These are phyloP conservation scores for Cymbidium sinense DNA, from an alignment of 106 monocot genomes.

Conservation along the genomic window DNA sequence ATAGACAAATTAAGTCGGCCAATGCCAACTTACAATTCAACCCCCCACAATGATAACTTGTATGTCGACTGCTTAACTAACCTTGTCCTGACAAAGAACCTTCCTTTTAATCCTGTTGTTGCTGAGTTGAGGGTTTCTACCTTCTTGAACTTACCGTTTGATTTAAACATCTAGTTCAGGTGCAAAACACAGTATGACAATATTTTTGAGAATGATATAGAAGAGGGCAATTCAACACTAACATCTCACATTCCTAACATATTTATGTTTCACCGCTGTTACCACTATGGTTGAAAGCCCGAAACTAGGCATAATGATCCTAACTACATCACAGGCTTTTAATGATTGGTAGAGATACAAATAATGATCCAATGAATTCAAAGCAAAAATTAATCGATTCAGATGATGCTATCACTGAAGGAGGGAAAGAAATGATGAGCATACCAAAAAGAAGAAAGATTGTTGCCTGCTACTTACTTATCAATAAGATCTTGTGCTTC, in stretches of 20 bases:
- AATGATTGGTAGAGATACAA: not conserved
- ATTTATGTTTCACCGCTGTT: not conserved
- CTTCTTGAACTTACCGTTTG: no score
- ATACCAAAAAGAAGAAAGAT: not conserved
- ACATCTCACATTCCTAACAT: not conserved
- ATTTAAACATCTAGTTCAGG: no score
- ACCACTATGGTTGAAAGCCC: not conserved
- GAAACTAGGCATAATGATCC: not conserved
- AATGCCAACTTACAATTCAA: no score
- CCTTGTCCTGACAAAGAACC: not conserved
- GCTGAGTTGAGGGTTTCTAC: no score
- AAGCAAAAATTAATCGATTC: not conserved
- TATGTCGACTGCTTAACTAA: not conserved
- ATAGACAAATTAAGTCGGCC: no score
- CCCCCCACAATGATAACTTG: not conserved
- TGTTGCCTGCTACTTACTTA: constrained; percentile 37
- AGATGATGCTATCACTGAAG: not conserved
- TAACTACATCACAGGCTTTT: not conserved
- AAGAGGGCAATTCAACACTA: not conserved
- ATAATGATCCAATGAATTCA: not conserved
- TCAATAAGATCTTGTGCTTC: constrained; percentile 89
- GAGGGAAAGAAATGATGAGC: not conserved
- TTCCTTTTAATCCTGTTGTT: not conserved
- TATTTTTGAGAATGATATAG: not conserved
- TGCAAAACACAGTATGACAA: not conserved